Percentiles rank a stretch among this genome's conserved stretches.
These are phyloP conservation scores for Nissolia schottii DNA, from an alignment of 306 rosid species.

Conservation along the genomic window DNA sequence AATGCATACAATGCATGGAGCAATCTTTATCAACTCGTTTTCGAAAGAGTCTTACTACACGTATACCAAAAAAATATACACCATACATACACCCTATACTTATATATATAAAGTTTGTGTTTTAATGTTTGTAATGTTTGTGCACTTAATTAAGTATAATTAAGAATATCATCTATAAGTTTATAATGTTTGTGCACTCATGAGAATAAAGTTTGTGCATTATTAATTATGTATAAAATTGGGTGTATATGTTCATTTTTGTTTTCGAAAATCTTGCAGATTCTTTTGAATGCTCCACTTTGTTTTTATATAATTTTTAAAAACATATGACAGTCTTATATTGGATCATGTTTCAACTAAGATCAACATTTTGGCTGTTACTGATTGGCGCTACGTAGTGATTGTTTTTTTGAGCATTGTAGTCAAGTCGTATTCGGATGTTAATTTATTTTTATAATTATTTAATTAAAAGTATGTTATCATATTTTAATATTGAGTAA, in stretches of 20 bases:
- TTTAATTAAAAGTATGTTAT: not conserved
- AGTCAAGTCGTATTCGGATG: not conserved
- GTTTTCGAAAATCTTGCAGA: conserved; percentile 28
- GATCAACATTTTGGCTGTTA: not conserved
- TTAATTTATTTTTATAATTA: not conserved
- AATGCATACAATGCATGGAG: not conserved
- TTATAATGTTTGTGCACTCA: too few species aligned
- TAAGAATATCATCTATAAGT: too few species aligned
- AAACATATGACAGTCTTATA: not conserved
- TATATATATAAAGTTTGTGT: too few species aligned
- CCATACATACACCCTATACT: too few species aligned
- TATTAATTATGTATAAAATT: too few species aligned
- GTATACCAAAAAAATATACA: too few species aligned
- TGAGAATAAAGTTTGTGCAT: too few species aligned
- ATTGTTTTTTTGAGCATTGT: not conserved
- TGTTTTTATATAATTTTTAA: not conserved
- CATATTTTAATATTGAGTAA: not conserved
- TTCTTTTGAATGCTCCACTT: conserved; percentile 13
- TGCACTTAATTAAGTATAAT: too few species aligned
- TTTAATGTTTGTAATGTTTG: too few species aligned
- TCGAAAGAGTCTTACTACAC: too few species aligned
- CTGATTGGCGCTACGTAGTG: not conserved
- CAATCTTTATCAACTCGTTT: conserved; percentile 27
- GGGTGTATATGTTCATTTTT: too few species aligned
- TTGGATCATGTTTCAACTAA: not conserved